Evolutionary conservation across 2,329 filamentous ascomycete species (phyloP).

Genomic region (Calonectria pseudoreteaudii): DNA sequence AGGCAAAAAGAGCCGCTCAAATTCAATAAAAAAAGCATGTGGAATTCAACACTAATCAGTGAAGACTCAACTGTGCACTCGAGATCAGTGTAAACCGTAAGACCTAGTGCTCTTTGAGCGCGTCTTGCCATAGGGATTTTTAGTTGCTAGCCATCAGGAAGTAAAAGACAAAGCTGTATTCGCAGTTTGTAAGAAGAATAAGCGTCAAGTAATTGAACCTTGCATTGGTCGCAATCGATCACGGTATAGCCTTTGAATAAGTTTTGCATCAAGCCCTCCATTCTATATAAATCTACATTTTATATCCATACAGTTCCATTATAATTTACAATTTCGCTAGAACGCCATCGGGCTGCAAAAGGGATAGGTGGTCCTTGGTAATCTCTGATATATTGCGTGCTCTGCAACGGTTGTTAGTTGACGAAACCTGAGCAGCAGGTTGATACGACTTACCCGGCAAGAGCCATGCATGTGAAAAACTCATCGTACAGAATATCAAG

Average conservation of each 20-base stretch:
- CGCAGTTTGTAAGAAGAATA: background rate
- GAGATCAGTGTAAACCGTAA: background rate
- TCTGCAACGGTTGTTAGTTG: background rate
- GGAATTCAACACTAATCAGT: background rate
- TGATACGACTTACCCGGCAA: conserved; percentile 13
- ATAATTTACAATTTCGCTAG: conserved; percentile 21
- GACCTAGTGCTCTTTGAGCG: background rate
- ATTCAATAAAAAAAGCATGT: background rate
- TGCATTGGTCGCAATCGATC: background rate
- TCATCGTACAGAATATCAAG: conserved; percentile 26
- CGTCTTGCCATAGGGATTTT: background rate
- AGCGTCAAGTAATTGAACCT: background rate
- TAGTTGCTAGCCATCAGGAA: background rate
- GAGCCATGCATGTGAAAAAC: conserved; percentile 25
- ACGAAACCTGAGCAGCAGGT: too few species aligned
- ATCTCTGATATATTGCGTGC: conserved; percentile 23
- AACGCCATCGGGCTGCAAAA: conserved; percentile 22
- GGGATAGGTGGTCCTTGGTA: conserved; percentile 20
- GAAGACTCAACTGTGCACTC: background rate
- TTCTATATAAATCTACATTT: background rate
- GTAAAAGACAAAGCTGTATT: background rate
- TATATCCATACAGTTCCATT: background rate
- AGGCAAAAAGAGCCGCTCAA: background rate
- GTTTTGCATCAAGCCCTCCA: background rate
- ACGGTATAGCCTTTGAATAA: background rate